These are phyloP conservation scores for Rhynchospora tenuis DNA, from an alignment of 176 grass and related monocot genomes.

Conservation along the genomic window DNA sequence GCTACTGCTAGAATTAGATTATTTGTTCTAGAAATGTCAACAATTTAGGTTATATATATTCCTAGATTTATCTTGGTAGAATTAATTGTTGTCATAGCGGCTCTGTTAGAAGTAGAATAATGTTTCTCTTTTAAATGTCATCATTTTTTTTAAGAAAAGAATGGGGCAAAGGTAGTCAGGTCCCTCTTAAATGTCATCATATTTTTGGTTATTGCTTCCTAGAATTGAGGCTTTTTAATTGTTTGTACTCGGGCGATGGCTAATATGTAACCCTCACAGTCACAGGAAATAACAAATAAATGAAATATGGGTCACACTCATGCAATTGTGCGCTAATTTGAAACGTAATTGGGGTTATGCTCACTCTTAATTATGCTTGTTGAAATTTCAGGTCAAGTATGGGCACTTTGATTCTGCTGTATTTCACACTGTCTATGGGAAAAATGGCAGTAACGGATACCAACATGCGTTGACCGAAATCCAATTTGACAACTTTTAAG, in stretches of 20 bases:
- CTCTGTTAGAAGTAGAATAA: background rate
- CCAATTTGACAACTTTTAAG: background rate
- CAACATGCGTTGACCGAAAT: constrained; percentile 32
- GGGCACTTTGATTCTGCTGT: constrained; percentile 74
- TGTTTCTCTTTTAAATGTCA: background rate
- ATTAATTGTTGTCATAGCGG: too few species aligned
- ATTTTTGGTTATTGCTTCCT: background rate
- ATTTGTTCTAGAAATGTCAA: background rate
- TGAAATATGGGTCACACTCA: background rate
- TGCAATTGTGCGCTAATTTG: background rate
- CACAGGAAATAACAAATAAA: background rate
- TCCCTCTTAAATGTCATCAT: background rate
- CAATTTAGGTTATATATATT: background rate
- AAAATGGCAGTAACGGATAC: constrained; percentile 15
- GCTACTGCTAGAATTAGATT: background rate
- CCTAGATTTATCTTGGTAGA: constrained; percentile 2
- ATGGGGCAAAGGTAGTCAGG: too few species aligned
- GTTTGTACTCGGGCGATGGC: background rate
- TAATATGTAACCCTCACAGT: background rate
- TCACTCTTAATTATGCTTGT: background rate
- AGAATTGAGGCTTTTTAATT: background rate
- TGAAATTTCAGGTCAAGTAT: constrained; percentile 59
- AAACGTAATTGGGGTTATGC: background rate
- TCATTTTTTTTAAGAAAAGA: background rate
- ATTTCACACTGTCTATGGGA: constrained; percentile 79